Base-by-base conservation (phyloP, 2,329 filamentous ascomycete genomes). In the Canariomyces notabilis region DNA sequence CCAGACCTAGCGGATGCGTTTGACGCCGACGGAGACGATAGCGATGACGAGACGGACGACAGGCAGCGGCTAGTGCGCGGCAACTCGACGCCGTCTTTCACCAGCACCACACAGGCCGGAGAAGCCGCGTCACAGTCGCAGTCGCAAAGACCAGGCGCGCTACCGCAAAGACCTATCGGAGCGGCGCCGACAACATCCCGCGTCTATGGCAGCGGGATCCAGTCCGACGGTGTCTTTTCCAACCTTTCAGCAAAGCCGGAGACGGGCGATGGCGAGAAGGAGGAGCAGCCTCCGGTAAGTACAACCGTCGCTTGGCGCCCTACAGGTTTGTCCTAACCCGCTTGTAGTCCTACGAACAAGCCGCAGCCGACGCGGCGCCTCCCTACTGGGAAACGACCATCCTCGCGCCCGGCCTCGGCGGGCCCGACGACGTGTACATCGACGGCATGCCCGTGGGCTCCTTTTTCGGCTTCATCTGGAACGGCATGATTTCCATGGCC, bases 321-420 rank as follows among this genome's bases (percentile, higher is more conserved):
- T 39, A 19, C n/a, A n/a, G n/a, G n/a, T 26, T 18, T 35, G 57
- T 57, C 57, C 68, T 73, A 61, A 74, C 64, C 37, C 51, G 39
- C 32, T 26, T 50, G 14, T 59, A 96, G 88, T 90, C 91, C 29
- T 98, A 98, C 66, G 93, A 98, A 75, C 91, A 97, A 80, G 93
- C 93, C 14, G 93, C 93, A 3, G 91, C 91, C 34, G 93, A 98
- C 66, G 86, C 89, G 19, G 93, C 93, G 38, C 93, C 93, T 1
- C 93, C 93, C 0, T 98, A 98, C 68, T 98, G 93, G 93, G 93
- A 98, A 72, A 98, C 93, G 5, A 97, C 93, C 0, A 96, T 98
- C 55, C 79, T 98, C 42, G 91, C 90, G 0, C 93, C 93, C 1
- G 93, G 91, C 45, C 81, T 93, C 55, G 86, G 86, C 42, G 87